Conservation (phyloP, 306 rosid genomes). For the Vachellia pachyceras region DNA sequence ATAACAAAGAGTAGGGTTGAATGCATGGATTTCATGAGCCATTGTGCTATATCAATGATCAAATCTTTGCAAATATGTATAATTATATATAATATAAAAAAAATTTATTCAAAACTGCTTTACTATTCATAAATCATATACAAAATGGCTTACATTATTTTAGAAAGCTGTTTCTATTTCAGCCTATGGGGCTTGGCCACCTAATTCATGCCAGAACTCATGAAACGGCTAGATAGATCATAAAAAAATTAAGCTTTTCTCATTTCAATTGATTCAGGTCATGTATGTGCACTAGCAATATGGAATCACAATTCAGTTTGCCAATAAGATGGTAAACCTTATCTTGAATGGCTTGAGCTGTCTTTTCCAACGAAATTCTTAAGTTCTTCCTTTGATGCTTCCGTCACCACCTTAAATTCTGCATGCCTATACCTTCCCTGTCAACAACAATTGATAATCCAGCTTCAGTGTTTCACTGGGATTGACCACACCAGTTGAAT, state of each 20-base stretch:
- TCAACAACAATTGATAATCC: slow-evolving; percentile 39
- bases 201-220: slow-evolving; percentile 8
- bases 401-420: slow-evolving; percentile 74
- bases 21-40: too few species aligned
- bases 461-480: slow-evolving; percentile 32
- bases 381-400: slow-evolving; percentile 82
- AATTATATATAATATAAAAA: background rate
- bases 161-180: slow-evolving; percentile 26
- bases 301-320: slow-evolving; percentile 16
- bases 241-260: background rate
- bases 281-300: slow-evolving; percentile 27
- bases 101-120: background rate
- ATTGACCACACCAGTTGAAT: background rate
- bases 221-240: background rate
- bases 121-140: background rate
- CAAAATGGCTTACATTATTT: background rate
- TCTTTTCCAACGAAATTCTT: slow-evolving; percentile 63
- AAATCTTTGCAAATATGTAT: too few species aligned
- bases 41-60: too few species aligned
- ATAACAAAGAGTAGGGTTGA: too few species aligned
- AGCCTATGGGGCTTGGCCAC: background rate
- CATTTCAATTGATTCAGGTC: slow-evolving; percentile 23
- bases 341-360: slow-evolving; percentile 39
- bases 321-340: slow-evolving; percentile 31
- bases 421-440: slow-evolving; percentile 87